These are phyloP conservation scores for Thymus quinquecostatus DNA, from an alignment of 257 asterid species.

Conservation along the genomic window DNA sequence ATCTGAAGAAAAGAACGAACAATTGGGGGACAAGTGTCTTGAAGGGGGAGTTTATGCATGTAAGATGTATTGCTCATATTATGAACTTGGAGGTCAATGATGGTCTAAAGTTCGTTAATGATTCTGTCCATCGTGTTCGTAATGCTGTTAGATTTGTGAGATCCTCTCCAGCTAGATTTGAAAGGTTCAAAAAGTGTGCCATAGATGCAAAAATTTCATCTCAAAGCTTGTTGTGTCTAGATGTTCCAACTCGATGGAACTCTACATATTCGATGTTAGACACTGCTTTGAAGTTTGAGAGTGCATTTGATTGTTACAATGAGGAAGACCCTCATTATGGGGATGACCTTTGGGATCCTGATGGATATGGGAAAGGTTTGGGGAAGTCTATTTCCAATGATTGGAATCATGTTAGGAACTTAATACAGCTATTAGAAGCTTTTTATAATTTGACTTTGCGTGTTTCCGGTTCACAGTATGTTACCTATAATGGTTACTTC, in stretches of 20 bases:
- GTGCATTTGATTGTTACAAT: background rate
- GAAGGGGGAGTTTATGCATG: background rate
- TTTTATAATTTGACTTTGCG: background rate
- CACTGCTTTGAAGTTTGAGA: background rate
- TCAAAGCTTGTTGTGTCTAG: background rate
- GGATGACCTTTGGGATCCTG: no score
- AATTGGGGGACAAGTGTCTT: background rate
- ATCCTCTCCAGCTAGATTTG: background rate
- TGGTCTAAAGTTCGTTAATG: background rate
- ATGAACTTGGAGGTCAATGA: background rate
- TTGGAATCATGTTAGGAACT: background rate
- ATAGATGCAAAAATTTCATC: background rate
- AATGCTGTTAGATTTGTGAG: no score
- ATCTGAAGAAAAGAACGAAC: no score
- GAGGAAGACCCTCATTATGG: no score
- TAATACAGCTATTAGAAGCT: background rate
- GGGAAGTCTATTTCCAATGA: background rate
- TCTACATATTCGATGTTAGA: background rate
- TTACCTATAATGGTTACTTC: background rate
- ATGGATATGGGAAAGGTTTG: no score
- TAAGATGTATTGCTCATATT: background rate
- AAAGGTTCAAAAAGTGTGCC: background rate
- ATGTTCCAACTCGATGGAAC: background rate
- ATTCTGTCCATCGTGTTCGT: no score
- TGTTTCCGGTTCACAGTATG: background rate